Percentiles rank a stretch among this genome's conserved stretches.
These are phyloP conservation scores for Aspergillus tanneri DNA, from an alignment of 2,329 filamentous ascomycete genomes.

Conservation along the genomic window DNA sequence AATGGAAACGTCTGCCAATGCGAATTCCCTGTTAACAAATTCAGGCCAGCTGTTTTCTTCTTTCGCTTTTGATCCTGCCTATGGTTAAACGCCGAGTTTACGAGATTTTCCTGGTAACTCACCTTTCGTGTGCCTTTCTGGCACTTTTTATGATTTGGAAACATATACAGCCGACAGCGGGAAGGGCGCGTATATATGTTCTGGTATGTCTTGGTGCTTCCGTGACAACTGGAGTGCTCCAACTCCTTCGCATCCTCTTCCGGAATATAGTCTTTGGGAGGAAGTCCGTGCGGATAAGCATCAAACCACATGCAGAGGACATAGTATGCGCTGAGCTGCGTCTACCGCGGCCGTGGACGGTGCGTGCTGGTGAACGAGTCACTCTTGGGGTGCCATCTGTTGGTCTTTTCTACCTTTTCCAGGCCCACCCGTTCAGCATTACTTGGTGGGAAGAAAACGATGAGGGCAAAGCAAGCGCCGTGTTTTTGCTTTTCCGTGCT, in stretches of 20 bases:
- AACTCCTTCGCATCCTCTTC: slow-evolving; percentile 3
- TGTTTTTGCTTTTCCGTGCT: slow-evolving; percentile 28
- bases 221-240: background rate
- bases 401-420: slow-evolving; percentile 24
- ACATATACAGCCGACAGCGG: background rate
- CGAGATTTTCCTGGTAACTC: background rate
- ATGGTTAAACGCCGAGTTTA: slow-evolving; percentile 1
- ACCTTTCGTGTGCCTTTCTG: background rate
- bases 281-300: slow-evolving; percentile 3
- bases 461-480: slow-evolving; percentile 12
- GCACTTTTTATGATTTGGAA: background rate
- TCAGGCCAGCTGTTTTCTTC: background rate
- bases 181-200: background rate
- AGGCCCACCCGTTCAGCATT: slow-evolving; percentile 31
- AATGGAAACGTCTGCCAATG: too few relatives aligned
- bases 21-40: background rate
- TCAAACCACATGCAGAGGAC: slow-evolving; percentile 3
- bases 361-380: slow-evolving; percentile 22
- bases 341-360: slow-evolving; percentile 17
- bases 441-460: slow-evolving; percentile 22
- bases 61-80: background rate
- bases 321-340: slow-evolving; percentile 10
- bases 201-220: background rate
- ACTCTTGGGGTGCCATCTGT: slow-evolving; percentile 19
- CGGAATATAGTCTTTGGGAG: slow-evolving; percentile 16